Percentiles rank a stretch among this genome's conserved stretches.
These are phyloP conservation scores for Candida mattraensis DNA, from an alignment of 805 yeast species.

Conservation along the genomic window DNA sequence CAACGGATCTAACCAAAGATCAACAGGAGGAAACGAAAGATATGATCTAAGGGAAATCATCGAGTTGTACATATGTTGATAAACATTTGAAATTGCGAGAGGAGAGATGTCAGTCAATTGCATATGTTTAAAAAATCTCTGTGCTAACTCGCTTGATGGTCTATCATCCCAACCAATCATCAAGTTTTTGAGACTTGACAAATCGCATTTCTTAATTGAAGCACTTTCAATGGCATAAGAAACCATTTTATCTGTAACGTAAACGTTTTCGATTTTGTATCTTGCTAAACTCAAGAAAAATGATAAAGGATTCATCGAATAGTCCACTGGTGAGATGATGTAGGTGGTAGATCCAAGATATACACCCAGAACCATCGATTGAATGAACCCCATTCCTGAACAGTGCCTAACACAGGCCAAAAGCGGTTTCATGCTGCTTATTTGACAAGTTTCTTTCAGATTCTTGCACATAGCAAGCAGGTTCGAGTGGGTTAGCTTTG, in stretches of 20 bases:
- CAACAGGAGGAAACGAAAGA: slow-evolving; percentile 84
- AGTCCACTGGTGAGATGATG: slow-evolving; percentile 74
- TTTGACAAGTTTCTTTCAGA: slow-evolving; percentile 87
- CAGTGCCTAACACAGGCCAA: slow-evolving; percentile 87
- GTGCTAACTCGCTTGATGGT: slow-evolving; percentile 61
- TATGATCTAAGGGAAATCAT: slow-evolving; percentile 83
- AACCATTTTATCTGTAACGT: slow-evolving; percentile 80
- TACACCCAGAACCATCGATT: slow-evolving; percentile 79
- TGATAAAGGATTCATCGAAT: slow-evolving; percentile 68
- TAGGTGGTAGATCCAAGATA: slow-evolving; percentile 86
- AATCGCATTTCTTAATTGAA: slow-evolving; percentile 55
- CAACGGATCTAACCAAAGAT: slow-evolving; percentile 80
- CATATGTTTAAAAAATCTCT: slow-evolving; percentile 60
- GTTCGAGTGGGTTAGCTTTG: slow-evolving; percentile 56
- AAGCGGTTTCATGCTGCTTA: slow-evolving; percentile 68
- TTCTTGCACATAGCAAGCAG: slow-evolving; percentile 81
- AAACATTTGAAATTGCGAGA: slow-evolving; percentile 73
- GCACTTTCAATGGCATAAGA: slow-evolving; percentile 58
- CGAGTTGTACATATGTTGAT: slow-evolving; percentile 78
- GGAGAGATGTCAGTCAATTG: slow-evolving; percentile 63
- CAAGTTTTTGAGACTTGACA: slow-evolving; percentile 70
- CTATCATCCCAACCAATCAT: slow-evolving; percentile 80
- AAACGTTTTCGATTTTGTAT: slow-evolving; percentile 81
- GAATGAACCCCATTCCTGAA: slow-evolving; percentile 83
- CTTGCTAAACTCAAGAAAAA: slow-evolving; percentile 72